phyloP scores from a whole-genome alignment of 331 rosid genomes.

The Phaseolus coccineus region DNA sequence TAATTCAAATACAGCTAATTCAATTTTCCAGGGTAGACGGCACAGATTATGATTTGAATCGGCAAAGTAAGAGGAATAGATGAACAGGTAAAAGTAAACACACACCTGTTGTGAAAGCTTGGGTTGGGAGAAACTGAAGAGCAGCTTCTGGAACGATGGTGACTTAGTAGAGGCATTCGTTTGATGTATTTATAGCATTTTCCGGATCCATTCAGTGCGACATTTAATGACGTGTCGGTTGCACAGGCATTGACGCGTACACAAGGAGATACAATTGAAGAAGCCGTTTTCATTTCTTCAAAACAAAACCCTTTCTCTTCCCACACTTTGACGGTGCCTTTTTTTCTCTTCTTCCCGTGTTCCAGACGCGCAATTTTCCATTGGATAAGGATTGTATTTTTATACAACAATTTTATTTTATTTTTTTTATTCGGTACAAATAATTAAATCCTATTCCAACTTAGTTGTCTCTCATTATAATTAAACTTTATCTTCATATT shows the following conservation, averaged over 20 bases:
- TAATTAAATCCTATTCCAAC: too few species aligned
- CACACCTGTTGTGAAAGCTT: slow-evolving; percentile 5
- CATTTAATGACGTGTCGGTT: slow-evolving; percentile 28
- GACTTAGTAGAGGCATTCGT: background rate
- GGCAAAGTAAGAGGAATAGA: background rate
- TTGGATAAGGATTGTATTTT: too few species aligned
- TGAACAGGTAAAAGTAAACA: background rate
- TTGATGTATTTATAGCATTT: slow-evolving; percentile 18
- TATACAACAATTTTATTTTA: too few species aligned
- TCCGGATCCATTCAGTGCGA: background rate
- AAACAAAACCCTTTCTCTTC: background rate
- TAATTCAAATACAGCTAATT: slow-evolving; percentile 14
- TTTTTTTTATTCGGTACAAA: too few species aligned
- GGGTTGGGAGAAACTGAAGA: background rate
- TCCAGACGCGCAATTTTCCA: slow-evolving; percentile 16
- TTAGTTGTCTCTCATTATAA: too few species aligned
- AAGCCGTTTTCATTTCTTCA: background rate
- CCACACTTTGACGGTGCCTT: background rate
- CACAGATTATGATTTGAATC: background rate
- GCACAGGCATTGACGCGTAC: slow-evolving; percentile 22
- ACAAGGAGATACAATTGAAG: background rate
- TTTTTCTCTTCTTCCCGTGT: slow-evolving; percentile 16
- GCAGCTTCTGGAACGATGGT: slow-evolving; percentile 10
- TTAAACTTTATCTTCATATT: too few species aligned
- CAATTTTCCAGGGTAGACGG: background rate